Evolutionary conservation across 495 filamentous ascomycete genomes (phyloP).

Genomic region (Trichoderma parareesei): DNA sequence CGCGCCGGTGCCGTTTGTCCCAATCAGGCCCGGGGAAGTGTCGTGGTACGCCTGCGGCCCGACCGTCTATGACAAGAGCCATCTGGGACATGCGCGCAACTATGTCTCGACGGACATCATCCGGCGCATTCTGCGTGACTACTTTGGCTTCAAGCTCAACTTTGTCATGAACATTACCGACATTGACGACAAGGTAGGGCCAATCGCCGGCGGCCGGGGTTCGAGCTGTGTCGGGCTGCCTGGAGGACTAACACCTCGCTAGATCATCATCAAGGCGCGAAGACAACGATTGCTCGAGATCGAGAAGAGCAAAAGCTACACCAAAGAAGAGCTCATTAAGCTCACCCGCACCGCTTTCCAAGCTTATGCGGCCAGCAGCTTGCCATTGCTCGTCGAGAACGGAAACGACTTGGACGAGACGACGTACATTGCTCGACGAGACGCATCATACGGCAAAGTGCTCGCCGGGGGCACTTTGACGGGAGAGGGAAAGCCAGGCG

Average conservation of each 20-base stretch:
- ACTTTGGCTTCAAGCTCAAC: constrained; percentile 76
- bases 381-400: constrained; percentile 50
- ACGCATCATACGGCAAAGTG: constrained; percentile 55
- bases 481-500: constrained; percentile 51
- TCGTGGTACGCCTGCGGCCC: constrained; percentile 90
- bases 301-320: constrained; percentile 37
- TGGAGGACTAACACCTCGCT: constrained; percentile 11
- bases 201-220: neutral
- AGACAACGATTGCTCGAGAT: constrained; percentile 67
- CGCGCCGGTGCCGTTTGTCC: constrained; percentile 65
- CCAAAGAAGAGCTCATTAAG: constrained; percentile 35
- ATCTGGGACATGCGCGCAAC: constrained; percentile 87
- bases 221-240: neutral
- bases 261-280: constrained; percentile 79
- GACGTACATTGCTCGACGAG: constrained; percentile 47
- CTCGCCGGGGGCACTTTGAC: constrained; percentile 54
- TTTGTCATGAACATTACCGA: constrained; percentile 97
- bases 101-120: constrained; percentile 94
- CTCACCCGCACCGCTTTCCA: constrained; percentile 57
- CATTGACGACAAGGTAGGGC: constrained; percentile 75
- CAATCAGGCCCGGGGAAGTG: constrained; percentile 63
- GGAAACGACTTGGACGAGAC: constrained; percentile 32
- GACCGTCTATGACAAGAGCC: constrained; percentile 86
- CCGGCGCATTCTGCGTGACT: constrained; percentile 73
- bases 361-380: constrained; percentile 68